Evolutionary conservation across 352 stramenopile genomes (phyloP).

Genomic region (Phytophthora ramorum): DNA sequence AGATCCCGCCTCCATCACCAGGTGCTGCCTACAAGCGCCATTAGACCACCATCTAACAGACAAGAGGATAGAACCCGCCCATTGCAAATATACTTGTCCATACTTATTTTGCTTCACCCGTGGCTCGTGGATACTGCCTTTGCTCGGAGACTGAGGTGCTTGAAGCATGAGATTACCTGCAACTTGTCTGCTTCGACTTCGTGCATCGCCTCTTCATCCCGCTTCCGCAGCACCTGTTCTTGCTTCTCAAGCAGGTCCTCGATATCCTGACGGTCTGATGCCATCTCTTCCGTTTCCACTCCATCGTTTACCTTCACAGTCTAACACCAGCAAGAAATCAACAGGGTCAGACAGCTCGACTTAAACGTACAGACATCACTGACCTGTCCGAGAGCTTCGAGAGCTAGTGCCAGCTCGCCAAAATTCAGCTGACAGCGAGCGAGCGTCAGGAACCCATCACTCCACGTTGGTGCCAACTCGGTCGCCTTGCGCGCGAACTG

Average conservation of each 20-base stretch:
- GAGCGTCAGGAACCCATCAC: slow-evolving; percentile 75
- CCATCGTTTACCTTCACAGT: slow-evolving; percentile 51
- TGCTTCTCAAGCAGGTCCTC: slow-evolving; percentile 47
- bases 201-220: slow-evolving; percentile 47
- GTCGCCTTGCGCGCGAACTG: slow-evolving; percentile 68
- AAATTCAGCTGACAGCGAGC: slow-evolving; percentile 80
- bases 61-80: slow-evolving; percentile 5
- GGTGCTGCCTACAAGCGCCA: not conserved
- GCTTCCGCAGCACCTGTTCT: slow-evolving; percentile 40
- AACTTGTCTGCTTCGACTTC: slow-evolving; percentile 54
- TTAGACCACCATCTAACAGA: slow-evolving; percentile 5
- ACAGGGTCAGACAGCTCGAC: not conserved
- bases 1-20: slow-evolving; percentile 22
- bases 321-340: slow-evolving; percentile 30
- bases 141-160: slow-evolving; percentile 65
- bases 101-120: slow-evolving; percentile 22
- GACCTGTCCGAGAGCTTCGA: slow-evolving; percentile 58
- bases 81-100: slow-evolving; percentile 35
- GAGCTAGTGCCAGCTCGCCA: slow-evolving; percentile 75
- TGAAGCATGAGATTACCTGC: slow-evolving; percentile 77
- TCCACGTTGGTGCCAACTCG: slow-evolving; percentile 62
- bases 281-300: slow-evolving; percentile 50
- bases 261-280: slow-evolving; percentile 58
- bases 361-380: not conserved
- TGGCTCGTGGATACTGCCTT: slow-evolving; percentile 28